Percentiles rank a stretch among this genome's conserved stretches.
Evolutionary conservation across 768 basidiomycete species (phyloP).

Genomic region (Paxillus rubicundulus): DNA sequence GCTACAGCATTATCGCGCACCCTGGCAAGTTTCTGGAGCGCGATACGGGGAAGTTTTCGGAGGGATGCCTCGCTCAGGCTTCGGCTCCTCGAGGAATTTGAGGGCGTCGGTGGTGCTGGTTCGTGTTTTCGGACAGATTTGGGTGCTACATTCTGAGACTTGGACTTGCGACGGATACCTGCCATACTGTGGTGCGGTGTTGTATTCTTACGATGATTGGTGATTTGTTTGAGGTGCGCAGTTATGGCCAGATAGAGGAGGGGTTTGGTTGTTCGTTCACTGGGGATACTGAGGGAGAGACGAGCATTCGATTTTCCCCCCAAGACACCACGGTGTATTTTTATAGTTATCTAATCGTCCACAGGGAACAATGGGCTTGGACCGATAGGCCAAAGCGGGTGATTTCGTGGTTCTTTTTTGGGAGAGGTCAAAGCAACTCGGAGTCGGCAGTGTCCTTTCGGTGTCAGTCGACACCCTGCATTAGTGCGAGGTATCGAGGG

Average conservation of each 20-base stretch:
- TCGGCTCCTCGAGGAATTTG: not conserved
- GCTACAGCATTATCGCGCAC: slow-evolving; percentile 8
- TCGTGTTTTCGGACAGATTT: not conserved
- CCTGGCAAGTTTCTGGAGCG: slow-evolving; percentile 28
- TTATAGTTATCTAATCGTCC: slow-evolving; percentile 6
- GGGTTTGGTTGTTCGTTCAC: not conserved
- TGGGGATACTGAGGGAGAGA: not conserved
- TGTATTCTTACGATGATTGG: not conserved
- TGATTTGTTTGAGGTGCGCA: not conserved
- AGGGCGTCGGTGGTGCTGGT: not conserved
- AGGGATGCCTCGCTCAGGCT: slow-evolving; percentile 16
- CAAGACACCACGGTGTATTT: not conserved
- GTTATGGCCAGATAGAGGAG: not conserved
- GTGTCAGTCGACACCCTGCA: slow-evolving; percentile 48
- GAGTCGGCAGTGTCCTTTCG: slow-evolving; percentile 1
- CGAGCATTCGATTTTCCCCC: not conserved
- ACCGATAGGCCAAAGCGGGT: slow-evolving; percentile 16
- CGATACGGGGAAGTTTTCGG: slow-evolving; percentile 21
- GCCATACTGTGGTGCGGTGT: slow-evolving; percentile 5
- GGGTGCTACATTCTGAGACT: slow-evolving; percentile 1
- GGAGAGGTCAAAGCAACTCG: slow-evolving; percentile 14
- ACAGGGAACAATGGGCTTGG: slow-evolving; percentile 14
- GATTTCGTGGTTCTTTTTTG: not conserved
- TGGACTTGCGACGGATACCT: slow-evolving; percentile 11
- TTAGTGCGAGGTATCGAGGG: too few relatives aligned